Evolutionary conservation across 1,284 basidiomycete species (phyloP), one percentile per base, ranked within the genome.

Genomic region (Ustilago lituana): DNA sequence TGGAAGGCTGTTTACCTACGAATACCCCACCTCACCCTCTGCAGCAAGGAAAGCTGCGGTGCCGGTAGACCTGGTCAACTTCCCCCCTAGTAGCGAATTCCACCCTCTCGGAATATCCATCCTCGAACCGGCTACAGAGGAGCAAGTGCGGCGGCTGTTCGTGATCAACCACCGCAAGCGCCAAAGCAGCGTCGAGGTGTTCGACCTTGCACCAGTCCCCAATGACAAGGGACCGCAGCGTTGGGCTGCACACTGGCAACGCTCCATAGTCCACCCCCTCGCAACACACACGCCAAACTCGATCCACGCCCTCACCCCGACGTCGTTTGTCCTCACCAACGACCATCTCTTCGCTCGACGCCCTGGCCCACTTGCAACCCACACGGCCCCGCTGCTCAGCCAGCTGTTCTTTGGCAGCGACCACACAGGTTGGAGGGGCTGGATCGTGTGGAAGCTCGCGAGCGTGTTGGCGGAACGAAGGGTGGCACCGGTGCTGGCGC

Each of bases 271-370:
- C 5, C 48, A 70, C 32, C 58, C 67, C 1, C n/a, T 70, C 0
- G 61, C 67, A 4, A 71, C 71, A n/a, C 67, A 70, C 33, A 36
- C 76, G 0, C 88, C 89, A 17, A 91, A 91, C 75, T 84, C 87
- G 7, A 77, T 91, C 55, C 86, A 88, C 7, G 82, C 89, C 37
- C 87, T 89, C 6, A 86, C 87, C 22, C 85, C 86, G 1, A 85
- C 85, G 50, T 86, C 87, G 1, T 90, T 91, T 77, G 88, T 88
- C 65, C 85, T 90, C 32, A 86, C 86, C 29, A 88, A 91, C 73
- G 89, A 91, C 74, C 89, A 91, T 72, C 77, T 87, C 23, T 79
- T 90, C 72, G 89, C 89, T 0, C 84, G 88, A 8, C 86, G 90
- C 12, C 84, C 63, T 3, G 58, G 45, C 2, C 57, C 53, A 7